Base-by-base conservation (phyloP, 73 alveolate genomes). In the Uronychia setigera region DNA sequence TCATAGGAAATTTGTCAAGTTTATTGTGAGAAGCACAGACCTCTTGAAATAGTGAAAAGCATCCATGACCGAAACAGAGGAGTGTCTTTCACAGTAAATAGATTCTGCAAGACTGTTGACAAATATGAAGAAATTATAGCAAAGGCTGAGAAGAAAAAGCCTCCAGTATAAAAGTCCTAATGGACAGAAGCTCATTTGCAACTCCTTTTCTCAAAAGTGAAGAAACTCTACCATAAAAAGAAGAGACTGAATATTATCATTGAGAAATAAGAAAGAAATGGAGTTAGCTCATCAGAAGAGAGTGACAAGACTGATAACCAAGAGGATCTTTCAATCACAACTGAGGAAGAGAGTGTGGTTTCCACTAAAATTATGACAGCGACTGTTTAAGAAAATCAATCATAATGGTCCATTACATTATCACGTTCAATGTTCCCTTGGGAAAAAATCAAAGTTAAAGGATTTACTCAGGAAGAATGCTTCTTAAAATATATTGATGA, bases 11-110 rank as follows among this genome's bases (percentile, higher is more conserved):
- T 77, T 13, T 77, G 57, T 57, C 26, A 78, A 28, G 59, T 85
- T 74, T 85, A 77, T 58, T 85, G 91, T 59, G 91, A 85, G 57
- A 85, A 77, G 58, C 91, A 85, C 46, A 33, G 91, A 31, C 91
- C 91, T 29, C 81, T 85, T 1, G 77, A 85, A 57, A 85, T 85
- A 1, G 86, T 85, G n/a, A 85, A 85, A 79, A 84, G 77, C 34
- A 85, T 85, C 79, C 85, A 85, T 31, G 91, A 85, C 31, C 26
- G 86, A 77, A 84, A 85, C 29, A 35, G 58, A 46, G 27, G 32
- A 31, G 58, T 77, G 32, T 35, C 58, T 26, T 81, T 77, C 29
- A 81, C 76, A 32, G 77, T 85, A 26, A 29, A 77, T 19, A 76
- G 79, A 28, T 85, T 77, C 33, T 85, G 86, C 60, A 85, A 85